These are phyloP conservation scores for Geotrichum fermentans DNA, from an alignment of 1,139 yeast genomes.

Conservation along the genomic window DNA sequence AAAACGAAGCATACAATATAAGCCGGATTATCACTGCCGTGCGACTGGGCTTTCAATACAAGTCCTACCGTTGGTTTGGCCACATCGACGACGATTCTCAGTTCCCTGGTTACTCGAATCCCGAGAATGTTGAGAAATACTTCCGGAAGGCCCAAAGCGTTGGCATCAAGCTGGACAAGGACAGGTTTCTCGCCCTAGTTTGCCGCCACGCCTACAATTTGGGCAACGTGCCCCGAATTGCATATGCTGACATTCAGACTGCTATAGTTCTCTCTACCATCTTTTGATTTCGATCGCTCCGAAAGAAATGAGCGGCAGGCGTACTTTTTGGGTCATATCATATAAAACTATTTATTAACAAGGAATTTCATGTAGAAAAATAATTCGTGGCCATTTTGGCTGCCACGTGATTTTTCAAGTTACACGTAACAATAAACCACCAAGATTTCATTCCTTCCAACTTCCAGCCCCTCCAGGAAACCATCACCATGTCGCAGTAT, in stretches of 20 bases:
- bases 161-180: constrained; percentile 8
- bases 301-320: not conserved
- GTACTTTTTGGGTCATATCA: not conserved
- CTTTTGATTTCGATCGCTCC: too few relatives aligned
- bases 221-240: constrained; percentile 13
- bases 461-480: not conserved
- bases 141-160: not conserved
- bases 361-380: too few relatives aligned
- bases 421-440: constrained; percentile 3
- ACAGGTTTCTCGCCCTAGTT: constrained; percentile 10
- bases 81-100: constrained; percentile 17
- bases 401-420: not conserved
- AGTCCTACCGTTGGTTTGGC: constrained; percentile 12
- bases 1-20: constrained; percentile 8
- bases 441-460: constrained; percentile 4
- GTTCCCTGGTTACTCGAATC: constrained; percentile 19
- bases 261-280: constrained; percentile 8
- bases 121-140: constrained; percentile 15
- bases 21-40: constrained; percentile 12
- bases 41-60: constrained; percentile 13
- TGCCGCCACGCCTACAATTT: constrained; percentile 4
- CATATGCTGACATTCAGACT: constrained; percentile 11
- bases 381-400: not conserved
- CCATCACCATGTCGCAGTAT: constrained; percentile 17
- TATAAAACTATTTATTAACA: too few relatives aligned